Evolutionary conservation across 208 protist species (phyloP), one percentile per base, ranked within the genome.

Genomic region (Crithidia brevicula): DNA sequence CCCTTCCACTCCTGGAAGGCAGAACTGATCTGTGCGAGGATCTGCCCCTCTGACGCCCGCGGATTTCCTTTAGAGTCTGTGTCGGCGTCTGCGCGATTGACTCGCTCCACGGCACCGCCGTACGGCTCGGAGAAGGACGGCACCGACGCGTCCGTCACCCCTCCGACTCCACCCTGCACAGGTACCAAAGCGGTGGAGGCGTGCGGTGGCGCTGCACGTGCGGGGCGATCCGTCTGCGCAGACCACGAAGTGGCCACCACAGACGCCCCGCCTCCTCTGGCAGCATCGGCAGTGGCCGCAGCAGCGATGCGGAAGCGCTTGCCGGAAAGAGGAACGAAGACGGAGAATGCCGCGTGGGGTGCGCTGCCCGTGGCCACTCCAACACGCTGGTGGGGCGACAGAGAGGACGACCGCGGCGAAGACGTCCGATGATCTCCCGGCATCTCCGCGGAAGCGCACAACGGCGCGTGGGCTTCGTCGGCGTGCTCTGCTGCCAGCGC

Each of bases 291-390:
- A 6, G 56, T 27, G 3, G 40, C 5, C 2, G 45, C 23, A 0
- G 45, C n/a, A 31, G 36, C 22, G 31, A n/a, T n/a, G n/a, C 43
- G 59, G 25, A 45, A 65, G 46, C 59, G 59, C 27, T 65, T 65
- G 43, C 46, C 43, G 15, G 28, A 33, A 1, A 30, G 3, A 1
- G 59, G 2, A 33, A 65, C 27, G 22, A 65, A 65, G 9, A 65
- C 18, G 0, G 59, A 22, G 8, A 23, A 28, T 2, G 43, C 25
- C 25, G 31, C 18, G 22, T 38, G 22, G 3, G 6, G 31, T 0
- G 59, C 0, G 11, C 18, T n/a, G 13, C 31, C 25, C 10, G 52
- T 30, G 1, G 59, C 27, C 6, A 36, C 23, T 36, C 33, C 1
- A 7, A 10, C 13, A 16, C 20, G 58, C 13, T 3, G 16, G 3